These are phyloP conservation scores for Colletotrichum caudatum DNA, from an alignment of 2,329 filamentous ascomycete genomes.

Conservation along the genomic window DNA sequence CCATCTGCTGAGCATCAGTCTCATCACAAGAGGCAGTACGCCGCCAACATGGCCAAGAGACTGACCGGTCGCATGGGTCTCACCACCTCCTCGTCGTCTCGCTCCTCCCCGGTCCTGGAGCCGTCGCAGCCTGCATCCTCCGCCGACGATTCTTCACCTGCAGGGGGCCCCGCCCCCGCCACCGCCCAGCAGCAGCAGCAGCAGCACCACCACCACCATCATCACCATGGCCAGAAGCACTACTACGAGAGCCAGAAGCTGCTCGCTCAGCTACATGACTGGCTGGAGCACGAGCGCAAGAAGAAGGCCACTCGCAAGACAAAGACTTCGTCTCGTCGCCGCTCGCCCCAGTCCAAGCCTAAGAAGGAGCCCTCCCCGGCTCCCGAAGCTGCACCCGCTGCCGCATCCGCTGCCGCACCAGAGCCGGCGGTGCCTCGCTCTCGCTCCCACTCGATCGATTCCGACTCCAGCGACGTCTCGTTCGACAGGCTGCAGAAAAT, in stretches of 20 bases:
- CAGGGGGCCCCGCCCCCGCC: conserved; percentile 1
- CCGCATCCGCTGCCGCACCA: neutral
- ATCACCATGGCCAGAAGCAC: conserved; percentile 52
- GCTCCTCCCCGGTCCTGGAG: conserved; percentile 58
- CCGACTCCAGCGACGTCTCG: conserved; percentile 77
- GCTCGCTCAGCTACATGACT: conserved; percentile 81
- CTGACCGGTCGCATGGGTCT: conserved; percentile 55
- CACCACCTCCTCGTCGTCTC: conserved; percentile 57
- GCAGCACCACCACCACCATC: conserved; percentile 43
- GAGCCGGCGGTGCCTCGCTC: conserved; percentile 40
- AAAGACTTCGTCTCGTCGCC: conserved; percentile 56
- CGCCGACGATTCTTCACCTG: conserved; percentile 45
- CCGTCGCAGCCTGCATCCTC: conserved; percentile 46
- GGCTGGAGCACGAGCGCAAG: conserved; percentile 83
- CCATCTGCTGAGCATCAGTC: conserved; percentile 52
- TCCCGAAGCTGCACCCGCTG: conserved; percentile 23
- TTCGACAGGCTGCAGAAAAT: conserved; percentile 87
- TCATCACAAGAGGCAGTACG: conserved; percentile 57
- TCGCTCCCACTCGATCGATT: conserved; percentile 69
- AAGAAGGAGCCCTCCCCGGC: conserved; percentile 30
- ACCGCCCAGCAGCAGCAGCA: conserved; percentile 33
- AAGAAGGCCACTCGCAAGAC: conserved; percentile 71
- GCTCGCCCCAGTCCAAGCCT: conserved; percentile 47
- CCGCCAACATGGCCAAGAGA: conserved; percentile 57
- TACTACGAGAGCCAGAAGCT: conserved; percentile 65